Evolutionary conservation across 2,329 filamentous ascomycete species (phyloP), one percentile per base, ranked within the genome.

Genomic region (Epichloe festucae): DNA sequence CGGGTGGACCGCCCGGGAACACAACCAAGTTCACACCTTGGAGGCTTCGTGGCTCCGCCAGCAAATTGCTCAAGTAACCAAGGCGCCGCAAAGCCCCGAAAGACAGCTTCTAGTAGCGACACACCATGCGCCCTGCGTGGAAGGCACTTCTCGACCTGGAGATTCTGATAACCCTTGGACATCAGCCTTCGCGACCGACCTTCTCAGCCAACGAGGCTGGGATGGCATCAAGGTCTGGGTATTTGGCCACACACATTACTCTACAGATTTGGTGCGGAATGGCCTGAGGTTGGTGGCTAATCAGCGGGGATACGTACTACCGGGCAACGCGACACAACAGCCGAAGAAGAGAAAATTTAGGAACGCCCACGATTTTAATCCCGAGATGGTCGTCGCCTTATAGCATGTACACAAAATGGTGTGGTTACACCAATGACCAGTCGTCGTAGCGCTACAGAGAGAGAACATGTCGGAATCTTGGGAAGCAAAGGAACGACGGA

Each of bases 41-140:
- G 79, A 83, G 54, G 55, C 72, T 4, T 57, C 65, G 2, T 83
- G 78, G 78, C 65, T 83, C 12, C 64, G 60, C n/a, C 44, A 58
- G 15, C 55, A 63, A 42, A 56, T 60, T 39, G 42, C 52, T 6
- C 17, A 23, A 36, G 45, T 55, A 3, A 49, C 52, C 4, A 55
- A 57, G 36, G 53, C 52, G 38, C 54, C 58, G 40, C 51, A 48
- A 1, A 54, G 23, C 6, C 23, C 23, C 23, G 23, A 34, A 34
- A 56, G 61, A 46, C 56, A 47, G 41, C 50, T 80, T 5, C 53
- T 82, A 0, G 69, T 82, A 0, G 70, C 74, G 0, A 82, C 77
- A 0, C 77, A 82, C 50, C 78, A 82, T 57, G 76, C 78, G 2
- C 78, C 7, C 8, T 31, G 27, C 27, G 27, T 31, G 7, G 8